Evolutionary conservation across 345 rosid genomes (phyloP), one percentile per base, ranked within the genome.

Genomic region (Aethionema arabicum): DNA sequence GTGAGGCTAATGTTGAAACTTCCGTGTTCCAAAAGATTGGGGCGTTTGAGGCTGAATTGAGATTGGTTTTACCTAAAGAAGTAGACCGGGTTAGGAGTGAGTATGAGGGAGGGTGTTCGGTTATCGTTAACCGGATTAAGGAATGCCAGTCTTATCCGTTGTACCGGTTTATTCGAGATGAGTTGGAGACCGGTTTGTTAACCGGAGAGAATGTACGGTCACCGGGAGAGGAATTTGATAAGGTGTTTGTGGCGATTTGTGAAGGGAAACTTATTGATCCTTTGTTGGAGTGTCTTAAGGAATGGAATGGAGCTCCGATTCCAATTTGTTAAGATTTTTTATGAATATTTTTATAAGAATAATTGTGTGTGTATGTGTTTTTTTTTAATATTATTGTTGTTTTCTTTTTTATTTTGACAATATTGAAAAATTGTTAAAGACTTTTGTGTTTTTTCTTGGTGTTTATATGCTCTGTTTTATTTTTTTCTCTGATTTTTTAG

Each of bases 261-360:
- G 74, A 75, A 42, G 95, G 95, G n/a, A 85, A 83, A 73, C 60
- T 87, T 66, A 78, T 87, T 36, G 91, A 83, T 77, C 88, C 91
- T 39, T 58, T 87, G 83, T 46, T 87, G 56, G 88, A 87, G 3
- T 85, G 91, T 52, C 81, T 87, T 8, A 47, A 70, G 12, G 83
- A 68, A 31, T 87, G 95, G 95, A 83, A 83, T 42, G 95, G 95
- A 41, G 84, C 87, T 61, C 83, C 80, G 8, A 70, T 78, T 42
- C 74, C 79, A 2, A 73, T 81, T 54, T 76, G 69, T 52, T 78
- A 66, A 53, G 33, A 42, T 32, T 7, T 6, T 9, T 16, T 7
- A 39, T 6, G 31, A 56, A 12, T 2, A 21, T 21, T 1, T 21
- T 21, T 21, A 21, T 21, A 21, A 21, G 27, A 21, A 21, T 21